phyloP scores from a whole-genome alignment of 129 eudicot species.

The Pittosporum tobira region DNA sequence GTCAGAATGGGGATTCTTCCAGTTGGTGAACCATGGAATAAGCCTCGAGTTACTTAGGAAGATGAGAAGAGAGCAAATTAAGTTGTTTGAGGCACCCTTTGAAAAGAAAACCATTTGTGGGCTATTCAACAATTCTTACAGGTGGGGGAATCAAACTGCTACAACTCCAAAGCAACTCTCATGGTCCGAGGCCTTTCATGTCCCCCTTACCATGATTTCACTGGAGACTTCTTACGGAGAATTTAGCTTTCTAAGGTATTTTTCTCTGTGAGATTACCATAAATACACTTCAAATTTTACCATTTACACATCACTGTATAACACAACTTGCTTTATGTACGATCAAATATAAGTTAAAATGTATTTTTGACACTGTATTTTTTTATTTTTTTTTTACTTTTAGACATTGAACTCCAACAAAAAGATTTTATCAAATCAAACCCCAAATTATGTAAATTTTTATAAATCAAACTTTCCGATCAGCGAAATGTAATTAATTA shows the following conservation, averaged over 20 bases:
- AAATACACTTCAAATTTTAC: too few relatives aligned
- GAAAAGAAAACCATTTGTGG: slow-evolving; percentile 36
- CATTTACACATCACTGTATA: too few relatives aligned
- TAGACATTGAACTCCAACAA: too few relatives aligned
- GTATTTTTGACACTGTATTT: too few relatives aligned
- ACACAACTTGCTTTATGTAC: too few relatives aligned
- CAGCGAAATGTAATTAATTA: too few relatives aligned
- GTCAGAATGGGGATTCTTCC: slow-evolving; percentile 71
- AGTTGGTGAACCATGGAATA: slow-evolving; percentile 58
- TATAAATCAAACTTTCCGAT: too few relatives aligned
- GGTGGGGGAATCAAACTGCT: slow-evolving; percentile 59
- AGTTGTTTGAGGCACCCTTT: slow-evolving; percentile 46
- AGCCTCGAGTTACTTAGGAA: slow-evolving; percentile 29
- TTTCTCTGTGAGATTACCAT: too few relatives aligned
- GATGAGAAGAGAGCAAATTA: slow-evolving; percentile 53
- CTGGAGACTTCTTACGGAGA: slow-evolving; percentile 40
- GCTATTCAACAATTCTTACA: slow-evolving; percentile 51
- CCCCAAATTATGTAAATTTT: too few relatives aligned
- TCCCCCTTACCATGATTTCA: slow-evolving; percentile 50
- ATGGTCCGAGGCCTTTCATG: slow-evolving; percentile 77
- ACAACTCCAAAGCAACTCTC: slow-evolving; percentile 44
- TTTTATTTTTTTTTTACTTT: too few relatives aligned
- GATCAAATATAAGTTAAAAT: too few relatives aligned
- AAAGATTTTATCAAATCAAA: too few relatives aligned
- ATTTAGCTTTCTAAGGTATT: slow-evolving; percentile 25